A percentile compares a stretch with the other conserved stretches of the same genome.
These are phyloP conservation scores for Leptographium galeiforme DNA, from an alignment of 2,329 filamentous ascomycete genomes.

Conservation along the genomic window DNA sequence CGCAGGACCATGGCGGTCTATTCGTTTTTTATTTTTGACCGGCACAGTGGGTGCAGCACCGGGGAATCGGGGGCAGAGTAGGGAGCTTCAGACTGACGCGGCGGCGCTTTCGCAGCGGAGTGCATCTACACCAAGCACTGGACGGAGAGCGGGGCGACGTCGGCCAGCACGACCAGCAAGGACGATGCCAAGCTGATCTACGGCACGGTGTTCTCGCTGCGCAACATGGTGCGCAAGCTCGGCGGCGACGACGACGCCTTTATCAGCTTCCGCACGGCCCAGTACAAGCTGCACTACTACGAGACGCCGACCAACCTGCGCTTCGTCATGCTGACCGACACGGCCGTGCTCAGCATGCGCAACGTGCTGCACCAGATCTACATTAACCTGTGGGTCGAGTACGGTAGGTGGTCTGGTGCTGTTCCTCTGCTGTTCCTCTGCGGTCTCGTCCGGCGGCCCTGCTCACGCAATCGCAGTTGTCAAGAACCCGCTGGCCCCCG, in stretches of 20 bases:
- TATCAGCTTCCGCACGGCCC: conserved; percentile 79
- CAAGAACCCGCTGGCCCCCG: conserved; percentile 55
- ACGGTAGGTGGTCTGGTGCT: conserved; percentile 43
- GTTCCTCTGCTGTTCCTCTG: too few species aligned
- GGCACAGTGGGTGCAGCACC: conserved; percentile 60
- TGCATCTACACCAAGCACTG: conserved; percentile 93
- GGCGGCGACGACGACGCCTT: conserved; percentile 92
- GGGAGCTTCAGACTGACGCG: neutral
- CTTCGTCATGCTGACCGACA: conserved; percentile 93
- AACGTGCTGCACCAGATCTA: conserved; percentile 97
- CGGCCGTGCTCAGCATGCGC: conserved; percentile 75
- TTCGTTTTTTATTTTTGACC: conserved; percentile 97
- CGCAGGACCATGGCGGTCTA: conserved; percentile 66
- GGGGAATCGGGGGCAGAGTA: neutral
- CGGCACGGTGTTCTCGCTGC: conserved; percentile 87
- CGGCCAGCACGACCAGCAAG: conserved; percentile 16
- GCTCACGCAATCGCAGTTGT: conserved; percentile 35
- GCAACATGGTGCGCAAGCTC: conserved; percentile 93
- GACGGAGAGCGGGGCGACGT: conserved; percentile 32
- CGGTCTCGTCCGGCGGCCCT: neutral
- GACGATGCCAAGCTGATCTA: conserved; percentile 97
- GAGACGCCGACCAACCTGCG: conserved; percentile 93
- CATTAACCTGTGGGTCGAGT: conserved; percentile 95
- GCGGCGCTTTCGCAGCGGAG: conserved; percentile 52
- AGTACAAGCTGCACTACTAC: conserved; percentile 99